These are phyloP conservation scores for Fraxinus excelsior DNA, from an alignment of 257 asterid genomes.

Conservation along the genomic window DNA sequence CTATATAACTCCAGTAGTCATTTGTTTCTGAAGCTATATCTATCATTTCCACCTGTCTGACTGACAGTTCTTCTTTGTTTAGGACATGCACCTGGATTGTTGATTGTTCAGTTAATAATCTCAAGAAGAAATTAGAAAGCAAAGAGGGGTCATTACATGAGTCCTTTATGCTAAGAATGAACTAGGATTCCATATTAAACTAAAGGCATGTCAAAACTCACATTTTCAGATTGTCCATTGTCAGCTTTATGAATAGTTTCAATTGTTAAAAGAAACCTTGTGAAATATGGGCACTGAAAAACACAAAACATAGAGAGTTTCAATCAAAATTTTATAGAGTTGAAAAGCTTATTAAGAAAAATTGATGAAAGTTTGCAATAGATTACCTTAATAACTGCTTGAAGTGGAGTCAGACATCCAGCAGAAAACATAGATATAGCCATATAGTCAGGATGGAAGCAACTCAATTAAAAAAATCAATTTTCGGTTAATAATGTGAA, in stretches of 20 bases:
- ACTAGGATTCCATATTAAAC: not conserved
- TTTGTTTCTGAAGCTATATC: constrained; percentile 65
- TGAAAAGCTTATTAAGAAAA: not conserved
- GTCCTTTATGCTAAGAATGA: constrained; percentile 1
- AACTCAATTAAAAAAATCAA: not conserved
- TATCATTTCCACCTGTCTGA: constrained; percentile 67
- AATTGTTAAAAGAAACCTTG: constrained; percentile 68
- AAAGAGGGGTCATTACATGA: not conserved
- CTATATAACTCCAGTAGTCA: constrained; percentile 87
- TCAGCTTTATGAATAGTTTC: constrained; percentile 79
- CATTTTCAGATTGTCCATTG: constrained; percentile 73
- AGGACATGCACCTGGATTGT: constrained; percentile 70
- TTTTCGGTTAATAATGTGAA: not conserved
- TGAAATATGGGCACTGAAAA: constrained; percentile 81
- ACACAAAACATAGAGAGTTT: constrained; percentile 14
- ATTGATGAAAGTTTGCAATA: not conserved
- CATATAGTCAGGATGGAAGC: constrained; percentile 19
- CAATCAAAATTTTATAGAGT: constrained; percentile 12
- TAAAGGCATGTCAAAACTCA: constrained; percentile 36
- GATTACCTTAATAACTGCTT: constrained; percentile 77
- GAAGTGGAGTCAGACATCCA: constrained; percentile 23
- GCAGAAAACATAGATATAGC: constrained; percentile 25
- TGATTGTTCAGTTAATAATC: not conserved
- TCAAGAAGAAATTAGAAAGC: not conserved
- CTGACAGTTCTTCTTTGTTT: constrained; percentile 58